Base-by-base conservation (phyloP, 495 filamentous ascomycete species). In the Talaromyces trachyspermus region DNA sequence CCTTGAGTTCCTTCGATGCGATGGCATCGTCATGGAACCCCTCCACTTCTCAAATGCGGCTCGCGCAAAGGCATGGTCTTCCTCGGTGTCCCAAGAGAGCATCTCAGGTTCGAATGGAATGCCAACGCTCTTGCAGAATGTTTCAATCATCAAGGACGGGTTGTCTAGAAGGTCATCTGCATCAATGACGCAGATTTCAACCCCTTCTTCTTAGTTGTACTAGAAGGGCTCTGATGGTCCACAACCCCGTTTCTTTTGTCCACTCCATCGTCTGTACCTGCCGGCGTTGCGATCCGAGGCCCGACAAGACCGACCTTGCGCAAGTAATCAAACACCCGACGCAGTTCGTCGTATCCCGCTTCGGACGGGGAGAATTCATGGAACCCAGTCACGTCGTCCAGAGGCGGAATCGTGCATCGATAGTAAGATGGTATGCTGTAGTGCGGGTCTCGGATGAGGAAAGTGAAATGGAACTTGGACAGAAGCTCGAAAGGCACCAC, bases 1-100 rank as follows among this genome's bases (percentile, higher is more conserved):
- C 76, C 54, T 79, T 83, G 53, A 98, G 63, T 33, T 77, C 79
- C 41, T 71, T 83, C 51, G 84, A 90, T 43, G 83, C 68, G 51
- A 97, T 85, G 14, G 88, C 92, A 71, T 96, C 91, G 43, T 97
- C 85, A 58, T 97, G 92, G 62, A 95, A 98, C 0, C 92, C 46
- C 79, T 81, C 92, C 92, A 98, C 69, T 98, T 98, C 68, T 87
- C 86, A 68, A 98, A 98, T 15, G 76, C 75, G 45, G 76, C 74
- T 44, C 68, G 70, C 0, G 86, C 89, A 43, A 67, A 57, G 41
- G 65, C 44, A 48, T 91, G 79, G 36, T 83, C 80, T 42, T 79
- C 79, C 51, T 80, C 80, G 24, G 77, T 79, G 32, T 85, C 82
- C 92, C 92, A 98, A 18, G 65, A 67, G 46, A 98, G 72, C 89